These are phyloP conservation scores for Komagataella pastoris DNA, from an alignment of 805 yeast species.

Conservation along the genomic window DNA sequence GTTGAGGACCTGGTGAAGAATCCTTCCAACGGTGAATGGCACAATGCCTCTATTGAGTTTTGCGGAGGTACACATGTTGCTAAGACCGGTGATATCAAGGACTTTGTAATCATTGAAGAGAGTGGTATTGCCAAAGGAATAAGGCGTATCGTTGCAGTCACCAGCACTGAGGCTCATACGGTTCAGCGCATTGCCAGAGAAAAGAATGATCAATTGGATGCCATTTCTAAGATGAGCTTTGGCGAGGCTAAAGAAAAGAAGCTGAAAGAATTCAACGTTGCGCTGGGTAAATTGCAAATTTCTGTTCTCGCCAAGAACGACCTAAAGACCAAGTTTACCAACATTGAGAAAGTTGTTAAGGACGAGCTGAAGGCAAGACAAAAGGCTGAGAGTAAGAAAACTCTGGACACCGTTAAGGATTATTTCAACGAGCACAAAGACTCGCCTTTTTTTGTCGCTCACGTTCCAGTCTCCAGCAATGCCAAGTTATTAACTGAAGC, in stretches of 20 bases:
- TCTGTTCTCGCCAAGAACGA: slow-evolving; percentile 71
- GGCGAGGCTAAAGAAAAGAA: slow-evolving; percentile 70
- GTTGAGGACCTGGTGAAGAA: slow-evolving; percentile 66
- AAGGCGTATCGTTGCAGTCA: slow-evolving; percentile 94
- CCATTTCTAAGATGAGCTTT: slow-evolving; percentile 50
- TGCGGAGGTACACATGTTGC: slow-evolving; percentile 99
- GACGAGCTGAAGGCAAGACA: slow-evolving; percentile 82
- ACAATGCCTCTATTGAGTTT: slow-evolving; percentile 73
- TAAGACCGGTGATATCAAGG: slow-evolving; percentile 87
- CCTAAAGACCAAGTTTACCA: slow-evolving; percentile 60
- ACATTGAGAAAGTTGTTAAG: slow-evolving; percentile 74
- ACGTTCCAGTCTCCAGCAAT: slow-evolving; percentile 60
- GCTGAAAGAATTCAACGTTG: slow-evolving; percentile 75
- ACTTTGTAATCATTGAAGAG: slow-evolving; percentile 83
- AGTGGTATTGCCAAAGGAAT: slow-evolving; percentile 98
- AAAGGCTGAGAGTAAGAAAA: slow-evolving; percentile 76
- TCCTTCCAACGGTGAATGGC: slow-evolving; percentile 71
- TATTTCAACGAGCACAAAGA: slow-evolving; percentile 47
- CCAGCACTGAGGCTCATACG: slow-evolving; percentile 82
- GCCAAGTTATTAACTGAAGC: slow-evolving; percentile 95
- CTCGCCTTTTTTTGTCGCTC: slow-evolving; percentile 49
- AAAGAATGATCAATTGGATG: slow-evolving; percentile 46
- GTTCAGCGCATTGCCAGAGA: slow-evolving; percentile 78
- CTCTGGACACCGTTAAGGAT: slow-evolving; percentile 61
- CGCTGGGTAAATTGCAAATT: slow-evolving; percentile 68